Base-by-base conservation (phyloP, 768 basidiomycete species). In the Termitomyces sp. region DNA sequence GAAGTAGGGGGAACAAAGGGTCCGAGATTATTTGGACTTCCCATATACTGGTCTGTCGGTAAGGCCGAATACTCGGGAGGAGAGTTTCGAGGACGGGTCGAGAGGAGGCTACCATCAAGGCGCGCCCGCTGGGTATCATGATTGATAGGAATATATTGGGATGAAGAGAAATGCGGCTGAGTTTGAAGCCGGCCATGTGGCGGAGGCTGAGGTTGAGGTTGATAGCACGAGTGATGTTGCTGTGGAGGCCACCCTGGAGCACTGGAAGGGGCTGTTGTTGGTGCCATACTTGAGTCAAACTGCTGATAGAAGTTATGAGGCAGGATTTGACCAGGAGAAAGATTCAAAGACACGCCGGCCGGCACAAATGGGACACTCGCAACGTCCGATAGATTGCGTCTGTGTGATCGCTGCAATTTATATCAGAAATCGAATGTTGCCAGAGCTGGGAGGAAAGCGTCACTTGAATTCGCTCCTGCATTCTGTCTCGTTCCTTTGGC, bases 261-360 rank as follows among this genome's bases (percentile, higher is more conserved):
- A 19, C 51, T 44, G 21, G 43, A 44, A 33, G 50, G 44, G 35
- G 23, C 50, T 15, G 42, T 19, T 40, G 17, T 19, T 17, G 48
- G 23, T 33, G 23, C 7, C 14, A 46, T 40, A 30, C 23, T 42
- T 19, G 55, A 40, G 26, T 56, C 28, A 9, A 62, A 40, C 19
- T 56, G 54, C 45, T 54, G 53, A 38, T 62, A 63, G 26, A 55
- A 61, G 44, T 66, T 71, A 38, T 70, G 73, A n/a, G 77, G 81
- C 30, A 83, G 71, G 38, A 85, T 70, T 67, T 85, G 81, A 12
- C 83, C 84, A 14, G 83, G 83, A 6, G 72, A 68, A 21, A 85
- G 71, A 55, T 79, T 79, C 26, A 83, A 66, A 33, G 79, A 75
- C 40, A 78, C 69, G n/a, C 75, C 78, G 45, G 65, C 50, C 21